Percentiles rank a stretch among this genome's conserved stretches.
phyloP scores from a whole-genome alignment of 805 yeast genomes.

The Metschnikowia bowlesiae region DNA sequence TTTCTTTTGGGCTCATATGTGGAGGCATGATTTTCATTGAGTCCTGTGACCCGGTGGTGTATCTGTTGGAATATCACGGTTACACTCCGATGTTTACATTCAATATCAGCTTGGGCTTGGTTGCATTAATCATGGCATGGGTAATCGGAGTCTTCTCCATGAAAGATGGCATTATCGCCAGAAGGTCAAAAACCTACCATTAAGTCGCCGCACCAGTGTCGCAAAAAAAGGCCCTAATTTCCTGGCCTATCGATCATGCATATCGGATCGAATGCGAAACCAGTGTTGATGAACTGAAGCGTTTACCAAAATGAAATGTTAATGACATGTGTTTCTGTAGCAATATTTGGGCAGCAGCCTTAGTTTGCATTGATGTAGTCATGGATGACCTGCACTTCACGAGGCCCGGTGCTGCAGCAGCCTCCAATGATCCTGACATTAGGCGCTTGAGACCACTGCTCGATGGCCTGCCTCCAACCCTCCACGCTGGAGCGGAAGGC shows the following conservation, averaged over 20 bases:
- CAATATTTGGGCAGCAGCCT: neutral
- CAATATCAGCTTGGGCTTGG: constrained; percentile 76
- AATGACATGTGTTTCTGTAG: neutral
- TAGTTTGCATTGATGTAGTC: constrained; percentile 2
- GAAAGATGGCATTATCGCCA: constrained; percentile 35
- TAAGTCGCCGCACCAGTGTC: neutral
- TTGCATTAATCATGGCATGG: constrained; percentile 85
- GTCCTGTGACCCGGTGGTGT: constrained; percentile 80
- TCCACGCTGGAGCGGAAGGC: constrained; percentile 15
- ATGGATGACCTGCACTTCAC: constrained; percentile 22
- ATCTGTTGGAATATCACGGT: constrained; percentile 78
- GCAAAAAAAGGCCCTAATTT: neutral
- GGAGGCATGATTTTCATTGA: constrained; percentile 95
- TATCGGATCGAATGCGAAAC: neutral
- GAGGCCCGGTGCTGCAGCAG: constrained; percentile 68
- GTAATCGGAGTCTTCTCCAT: constrained; percentile 64
- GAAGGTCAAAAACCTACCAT: constrained; percentile 1
- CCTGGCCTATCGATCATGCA: neutral
- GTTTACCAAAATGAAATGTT: neutral
- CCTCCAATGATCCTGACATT: constrained; percentile 60
- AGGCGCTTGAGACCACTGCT: constrained; percentile 37
- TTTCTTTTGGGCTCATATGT: constrained; percentile 71
- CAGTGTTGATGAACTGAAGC: too few species aligned
- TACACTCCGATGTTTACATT: constrained; percentile 85
- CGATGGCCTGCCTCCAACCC: constrained; percentile 37